phyloP scores from a whole-genome alignment of 768 basidiomycete genomes.

The Termitomyces sp. region DNA sequence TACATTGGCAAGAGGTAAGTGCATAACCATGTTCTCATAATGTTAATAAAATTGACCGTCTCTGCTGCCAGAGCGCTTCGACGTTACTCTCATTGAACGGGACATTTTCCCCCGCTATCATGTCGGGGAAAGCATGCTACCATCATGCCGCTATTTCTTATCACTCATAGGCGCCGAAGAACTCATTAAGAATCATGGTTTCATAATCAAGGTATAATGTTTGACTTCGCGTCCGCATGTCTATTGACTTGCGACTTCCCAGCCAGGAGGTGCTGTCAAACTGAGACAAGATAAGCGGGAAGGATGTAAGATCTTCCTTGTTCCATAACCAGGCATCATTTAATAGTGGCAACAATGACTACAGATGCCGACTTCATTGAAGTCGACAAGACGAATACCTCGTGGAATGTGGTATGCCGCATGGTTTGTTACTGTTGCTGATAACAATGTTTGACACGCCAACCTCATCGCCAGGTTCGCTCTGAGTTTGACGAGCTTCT shows the following conservation, averaged over 20 bases:
- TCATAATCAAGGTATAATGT: slow-evolving; percentile 20
- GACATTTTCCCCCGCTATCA: slow-evolving; percentile 42
- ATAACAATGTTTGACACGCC: neutral
- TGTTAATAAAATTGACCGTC: neutral
- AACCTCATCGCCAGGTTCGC: slow-evolving; percentile 32
- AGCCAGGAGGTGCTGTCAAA: slow-evolving; percentile 62
- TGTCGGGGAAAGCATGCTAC: slow-evolving; percentile 30
- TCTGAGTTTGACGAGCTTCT: slow-evolving; percentile 56
- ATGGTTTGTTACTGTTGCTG: neutral
- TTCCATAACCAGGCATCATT: neutral
- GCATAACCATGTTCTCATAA: too few relatives aligned
- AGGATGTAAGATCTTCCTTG: slow-evolving; percentile 36
- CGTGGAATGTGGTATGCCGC: slow-evolving; percentile 58
- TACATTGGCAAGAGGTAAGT: too few relatives aligned
- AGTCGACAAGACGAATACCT: slow-evolving; percentile 37
- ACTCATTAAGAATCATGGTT: slow-evolving; percentile 24
- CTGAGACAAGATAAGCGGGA: slow-evolving; percentile 49
- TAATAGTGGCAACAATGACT: neutral
- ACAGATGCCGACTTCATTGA: slow-evolving; percentile 56
- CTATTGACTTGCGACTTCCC: neutral
- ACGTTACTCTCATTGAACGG: slow-evolving; percentile 45
- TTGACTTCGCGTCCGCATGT: too few relatives aligned
- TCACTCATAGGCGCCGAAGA: slow-evolving; percentile 17
- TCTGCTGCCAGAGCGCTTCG: slow-evolving; percentile 26
- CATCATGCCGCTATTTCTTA: slow-evolving; percentile 23